phyloP scores from a whole-genome alignment of 768 basidiomycete genomes.

The Calvatia gigantea region DNA sequence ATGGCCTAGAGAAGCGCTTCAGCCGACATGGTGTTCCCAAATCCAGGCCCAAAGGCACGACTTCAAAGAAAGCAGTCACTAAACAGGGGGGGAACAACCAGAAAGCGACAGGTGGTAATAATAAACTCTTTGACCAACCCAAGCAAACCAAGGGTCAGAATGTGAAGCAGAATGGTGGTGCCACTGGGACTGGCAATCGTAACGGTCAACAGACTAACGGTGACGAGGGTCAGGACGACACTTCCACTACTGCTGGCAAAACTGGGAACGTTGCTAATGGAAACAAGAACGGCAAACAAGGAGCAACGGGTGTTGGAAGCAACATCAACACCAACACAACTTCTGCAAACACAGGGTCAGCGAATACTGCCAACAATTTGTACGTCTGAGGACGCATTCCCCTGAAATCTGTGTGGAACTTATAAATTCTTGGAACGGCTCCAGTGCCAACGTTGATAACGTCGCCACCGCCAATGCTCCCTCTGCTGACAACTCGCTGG shows the following conservation, averaged over 20 bases:
- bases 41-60: conserved; percentile 1
- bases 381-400: no score
- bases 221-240: neutral
- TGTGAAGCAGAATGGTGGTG: neutral
- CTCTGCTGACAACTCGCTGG: conserved; percentile 35
- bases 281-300: neutral
- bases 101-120: conserved; percentile 5
- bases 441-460: neutral
- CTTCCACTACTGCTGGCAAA: neutral
- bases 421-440: neutral
- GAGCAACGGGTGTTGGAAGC: no score
- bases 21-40: conserved; percentile 22
- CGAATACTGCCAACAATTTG: no score
- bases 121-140: neutral
- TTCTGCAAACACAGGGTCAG: no score
- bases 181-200: neutral
- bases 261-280: neutral
- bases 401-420: no score
- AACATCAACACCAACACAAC: no score
- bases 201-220: conserved; percentile 5
- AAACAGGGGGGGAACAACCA: conserved; percentile 25
- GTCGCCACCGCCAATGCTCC: conserved; percentile 15
- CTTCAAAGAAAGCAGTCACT: conserved; percentile 9
- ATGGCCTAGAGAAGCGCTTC: conserved; percentile 27
- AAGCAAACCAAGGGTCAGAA: conserved; percentile 1